Percentiles rank a stretch among this genome's conserved stretches.
phyloP scores from a whole-genome alignment of 1,139 yeast genomes.

The Geotrichum reessii region DNA sequence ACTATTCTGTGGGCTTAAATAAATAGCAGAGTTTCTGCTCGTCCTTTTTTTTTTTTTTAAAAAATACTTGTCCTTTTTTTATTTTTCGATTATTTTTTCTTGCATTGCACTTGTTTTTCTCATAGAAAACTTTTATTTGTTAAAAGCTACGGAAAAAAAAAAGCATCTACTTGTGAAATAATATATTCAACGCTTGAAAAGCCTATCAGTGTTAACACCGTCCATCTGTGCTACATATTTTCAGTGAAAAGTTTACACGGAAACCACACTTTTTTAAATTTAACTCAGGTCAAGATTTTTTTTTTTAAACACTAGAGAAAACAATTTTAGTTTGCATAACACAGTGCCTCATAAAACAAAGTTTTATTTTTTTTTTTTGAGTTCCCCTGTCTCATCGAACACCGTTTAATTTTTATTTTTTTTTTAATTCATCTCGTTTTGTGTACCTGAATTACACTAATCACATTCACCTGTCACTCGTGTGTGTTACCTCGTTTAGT shows the following conservation, averaged over 20 bases:
- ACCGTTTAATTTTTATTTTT: background rate
- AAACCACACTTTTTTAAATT: no score
- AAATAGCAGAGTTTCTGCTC: background rate
- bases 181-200: background rate
- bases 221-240: background rate
- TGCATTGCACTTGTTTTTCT: background rate
- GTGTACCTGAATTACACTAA: background rate
- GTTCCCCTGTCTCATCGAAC: background rate
- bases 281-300: no score
- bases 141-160: no score
- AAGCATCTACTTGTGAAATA: background rate
- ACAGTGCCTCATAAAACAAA: no score
- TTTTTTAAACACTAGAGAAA: no score
- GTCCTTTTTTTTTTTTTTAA: background rate
- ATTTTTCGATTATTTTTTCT: conserved; percentile 7
- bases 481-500: background rate
- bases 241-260: background rate
- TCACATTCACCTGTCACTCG: background rate
- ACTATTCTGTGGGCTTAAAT: background rate
- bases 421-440: conserved; percentile 1
- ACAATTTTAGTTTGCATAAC: no score
- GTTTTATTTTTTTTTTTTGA: no score
- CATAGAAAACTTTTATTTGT: background rate
- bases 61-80: conserved; percentile 1
- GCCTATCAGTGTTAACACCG: background rate